A percentile compares a stretch with the other conserved stretches of the same genome.
phyloP scores from a whole-genome alignment of 148 eudicot species.

The Dianthus caryophyllus region DNA sequence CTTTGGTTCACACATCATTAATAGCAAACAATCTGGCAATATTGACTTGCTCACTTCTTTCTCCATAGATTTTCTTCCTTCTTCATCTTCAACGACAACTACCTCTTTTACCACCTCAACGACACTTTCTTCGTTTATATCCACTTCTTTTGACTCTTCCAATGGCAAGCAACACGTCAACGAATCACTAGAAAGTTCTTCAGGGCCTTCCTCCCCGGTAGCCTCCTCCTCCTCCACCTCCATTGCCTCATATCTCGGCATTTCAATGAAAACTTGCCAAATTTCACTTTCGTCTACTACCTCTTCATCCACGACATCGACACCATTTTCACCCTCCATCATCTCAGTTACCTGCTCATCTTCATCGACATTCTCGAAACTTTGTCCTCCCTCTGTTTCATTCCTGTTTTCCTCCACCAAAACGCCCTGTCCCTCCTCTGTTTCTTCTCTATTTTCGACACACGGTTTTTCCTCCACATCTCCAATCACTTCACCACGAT shows the following conservation, averaged over 20 bases:
- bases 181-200: slow-evolving; percentile 17
- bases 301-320: slow-evolving; percentile 11
- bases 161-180: slow-evolving; percentile 16
- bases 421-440: slow-evolving; percentile 3
- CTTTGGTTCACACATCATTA: slow-evolving; percentile 95
- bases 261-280: slow-evolving; percentile 20
- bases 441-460: neutral
- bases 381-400: slow-evolving; percentile 16
- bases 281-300: slow-evolving; percentile 22
- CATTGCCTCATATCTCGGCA: neutral
- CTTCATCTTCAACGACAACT: slow-evolving; percentile 15
- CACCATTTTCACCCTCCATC: slow-evolving; percentile 15
- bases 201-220: slow-evolving; percentile 19
- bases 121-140: slow-evolving; percentile 4
- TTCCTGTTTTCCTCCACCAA: neutral
- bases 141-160: slow-evolving; percentile 24
- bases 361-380: neutral
- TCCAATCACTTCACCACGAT: too few relatives aligned
- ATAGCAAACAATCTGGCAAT: slow-evolving; percentile 82
- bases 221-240: slow-evolving; percentile 16
- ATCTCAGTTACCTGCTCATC: slow-evolving; percentile 12
- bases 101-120: slow-evolving; percentile 8
- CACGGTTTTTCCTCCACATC: slow-evolving; percentile 12
- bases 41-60: slow-evolving; percentile 10
- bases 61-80: slow-evolving; percentile 14